phyloP scores from a whole-genome alignment of 225 moss, liverwort and hornwort genomes.

The Straminergon stramineum region DNA sequence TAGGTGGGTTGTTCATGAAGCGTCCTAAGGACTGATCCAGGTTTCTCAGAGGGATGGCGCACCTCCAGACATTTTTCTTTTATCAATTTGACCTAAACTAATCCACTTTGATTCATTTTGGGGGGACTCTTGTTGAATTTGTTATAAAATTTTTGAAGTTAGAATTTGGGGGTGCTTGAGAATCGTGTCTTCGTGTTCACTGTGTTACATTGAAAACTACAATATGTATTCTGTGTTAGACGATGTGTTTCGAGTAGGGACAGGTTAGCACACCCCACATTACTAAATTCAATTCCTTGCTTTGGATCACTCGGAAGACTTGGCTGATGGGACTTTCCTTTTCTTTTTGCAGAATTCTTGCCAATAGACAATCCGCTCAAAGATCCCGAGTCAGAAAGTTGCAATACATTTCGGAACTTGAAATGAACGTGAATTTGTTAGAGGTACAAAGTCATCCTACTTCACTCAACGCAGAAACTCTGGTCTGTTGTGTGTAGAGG shows the following conservation, averaged over 20 bases:
- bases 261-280: neutral
- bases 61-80: neutral
- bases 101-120: neutral
- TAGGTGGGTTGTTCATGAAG: neutral
- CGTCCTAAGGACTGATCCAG: neutral
- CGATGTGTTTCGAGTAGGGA: neutral
- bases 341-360: slow-evolving; percentile 57
- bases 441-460: slow-evolving; percentile 26
- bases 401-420: slow-evolving; percentile 91
- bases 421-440: slow-evolving; percentile 74
- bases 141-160: too few relatives aligned
- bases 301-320: neutral
- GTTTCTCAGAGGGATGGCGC: neutral
- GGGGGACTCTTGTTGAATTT: neutral
- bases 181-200: neutral
- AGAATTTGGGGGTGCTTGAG: neutral
- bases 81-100: neutral
- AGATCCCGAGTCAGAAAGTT: slow-evolving; percentile 89
- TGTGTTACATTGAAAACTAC: neutral
- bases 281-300: neutral
- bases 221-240: neutral
- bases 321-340: neutral
- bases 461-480: neutral
- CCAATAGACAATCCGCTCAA: slow-evolving; percentile 95
- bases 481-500: neutral